Evolutionary conservation across 345 rosid genomes (phyloP).

Genomic region (rapeseed (Brassica napus)): DNA sequence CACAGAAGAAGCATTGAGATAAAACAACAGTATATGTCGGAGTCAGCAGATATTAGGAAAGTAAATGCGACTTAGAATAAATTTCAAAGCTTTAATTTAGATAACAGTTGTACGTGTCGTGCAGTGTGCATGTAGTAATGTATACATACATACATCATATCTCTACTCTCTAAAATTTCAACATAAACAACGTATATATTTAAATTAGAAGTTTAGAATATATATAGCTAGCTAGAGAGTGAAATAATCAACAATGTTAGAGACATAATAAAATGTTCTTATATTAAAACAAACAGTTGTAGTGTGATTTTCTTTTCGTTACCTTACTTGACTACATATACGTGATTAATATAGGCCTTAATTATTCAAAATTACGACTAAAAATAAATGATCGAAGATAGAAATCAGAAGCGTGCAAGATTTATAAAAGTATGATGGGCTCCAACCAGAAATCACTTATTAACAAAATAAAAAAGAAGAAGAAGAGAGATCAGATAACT

Average conservation of each 20-base stretch:
- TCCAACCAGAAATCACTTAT: constrained; percentile 25
- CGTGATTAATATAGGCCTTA: background rate
- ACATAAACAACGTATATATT: no score
- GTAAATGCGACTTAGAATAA: no score
- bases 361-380: background rate
- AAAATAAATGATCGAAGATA: constrained; percentile 1
- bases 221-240: background rate
- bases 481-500: constrained; percentile 10
- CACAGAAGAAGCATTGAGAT: no score
- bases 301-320: background rate
- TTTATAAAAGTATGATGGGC: constrained; percentile 12
- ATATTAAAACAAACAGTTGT: background rate
- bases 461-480: background rate
- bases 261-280: background rate
- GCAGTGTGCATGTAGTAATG: no score
- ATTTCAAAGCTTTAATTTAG: no score
- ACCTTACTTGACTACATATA: background rate
- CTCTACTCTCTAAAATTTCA: no score
- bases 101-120: no score
- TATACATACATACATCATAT: no score
- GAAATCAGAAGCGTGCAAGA: constrained; percentile 31
- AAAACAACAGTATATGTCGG: background rate
- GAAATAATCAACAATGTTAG: background rate
- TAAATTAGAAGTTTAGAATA: background rate
- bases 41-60: no score